phyloP scores from a whole-genome alignment of 2,329 filamentous ascomycete species.

The Diplodia scrobiculata region DNA sequence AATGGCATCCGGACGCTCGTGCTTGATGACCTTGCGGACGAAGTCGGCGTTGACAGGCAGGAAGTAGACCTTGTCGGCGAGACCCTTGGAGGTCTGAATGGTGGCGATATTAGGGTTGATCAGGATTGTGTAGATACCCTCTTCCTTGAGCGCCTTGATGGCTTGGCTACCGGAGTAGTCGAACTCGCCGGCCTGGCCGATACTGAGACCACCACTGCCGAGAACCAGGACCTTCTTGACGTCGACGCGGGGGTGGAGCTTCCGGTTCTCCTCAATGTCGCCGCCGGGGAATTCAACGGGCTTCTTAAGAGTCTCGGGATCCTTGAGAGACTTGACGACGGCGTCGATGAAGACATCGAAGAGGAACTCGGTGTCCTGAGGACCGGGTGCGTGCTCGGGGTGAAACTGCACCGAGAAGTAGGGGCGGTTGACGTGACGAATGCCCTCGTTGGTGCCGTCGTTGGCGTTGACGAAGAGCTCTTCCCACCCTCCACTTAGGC shows the following conservation, averaged over 20 bases:
- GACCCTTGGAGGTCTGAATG: conserved; percentile 95
- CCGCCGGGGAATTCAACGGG: conserved; percentile 88
- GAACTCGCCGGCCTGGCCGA: conserved; percentile 97
- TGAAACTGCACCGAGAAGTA: conserved; percentile 99
- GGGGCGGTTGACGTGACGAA: conserved; percentile 79
- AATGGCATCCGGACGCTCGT: conserved; percentile 93
- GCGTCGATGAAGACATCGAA: conserved; percentile 96
- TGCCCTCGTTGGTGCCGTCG: conserved; percentile 96
- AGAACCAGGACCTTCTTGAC: conserved; percentile 95
- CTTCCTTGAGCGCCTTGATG: conserved; percentile 97
- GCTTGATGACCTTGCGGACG: conserved; percentile 93
- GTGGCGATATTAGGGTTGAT: conserved; percentile 99
- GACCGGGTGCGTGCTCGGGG: conserved; percentile 93
- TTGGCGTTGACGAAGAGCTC: conserved; percentile 98
- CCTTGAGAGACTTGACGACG: conserved; percentile 70
- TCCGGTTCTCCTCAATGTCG: conserved; percentile 74
- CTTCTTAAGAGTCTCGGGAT: conserved; percentile 66
- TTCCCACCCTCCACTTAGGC: conserved; percentile 76
- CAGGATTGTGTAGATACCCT: conserved; percentile 95
- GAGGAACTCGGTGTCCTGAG: conserved; percentile 91
- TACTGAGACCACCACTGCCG: conserved; percentile 91
- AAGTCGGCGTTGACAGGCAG: conserved; percentile 95
- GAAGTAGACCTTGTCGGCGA: conserved; percentile 99
- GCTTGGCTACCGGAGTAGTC: conserved; percentile 98
- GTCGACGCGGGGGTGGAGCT: conserved; percentile 72